phyloP scores from a whole-genome alignment of 495 filamentous ascomycete species.

The Penicillium parvum region DNA sequence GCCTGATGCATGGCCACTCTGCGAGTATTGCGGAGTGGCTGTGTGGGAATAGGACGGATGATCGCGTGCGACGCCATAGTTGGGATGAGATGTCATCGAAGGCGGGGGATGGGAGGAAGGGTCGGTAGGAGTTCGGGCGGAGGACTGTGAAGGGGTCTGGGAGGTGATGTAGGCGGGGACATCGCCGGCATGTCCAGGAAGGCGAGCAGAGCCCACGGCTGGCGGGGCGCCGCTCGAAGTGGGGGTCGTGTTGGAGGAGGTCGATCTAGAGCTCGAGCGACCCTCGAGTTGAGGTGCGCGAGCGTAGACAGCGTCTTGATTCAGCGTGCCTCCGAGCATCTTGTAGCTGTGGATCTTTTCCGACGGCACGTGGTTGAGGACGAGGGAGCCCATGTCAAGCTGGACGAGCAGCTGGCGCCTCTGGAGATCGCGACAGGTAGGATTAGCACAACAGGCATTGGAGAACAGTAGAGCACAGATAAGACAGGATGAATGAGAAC shows the following conservation, averaged over 20 bases:
- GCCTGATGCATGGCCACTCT: slow-evolving; percentile 6
- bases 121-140: slow-evolving; percentile 24
- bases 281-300: slow-evolving; percentile 16
- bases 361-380: slow-evolving; percentile 44
- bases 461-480: slow-evolving; percentile 7
- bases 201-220: slow-evolving; percentile 35
- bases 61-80: slow-evolving; percentile 22
- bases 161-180: slow-evolving; percentile 41
- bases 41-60: slow-evolving; percentile 16
- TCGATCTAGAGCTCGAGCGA: slow-evolving; percentile 30
- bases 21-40: slow-evolving; percentile 14
- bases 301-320: slow-evolving; percentile 38
- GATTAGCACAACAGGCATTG: slow-evolving; percentile 18
- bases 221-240: slow-evolving; percentile 41
- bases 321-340: slow-evolving; percentile 49
- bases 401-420: slow-evolving; percentile 6
- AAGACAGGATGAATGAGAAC: slow-evolving; percentile 5
- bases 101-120: slow-evolving; percentile 22
- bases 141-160: slow-evolving; percentile 24
- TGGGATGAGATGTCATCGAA: slow-evolving; percentile 33
- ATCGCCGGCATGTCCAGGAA: slow-evolving; percentile 33
- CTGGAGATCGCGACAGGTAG: not conserved
- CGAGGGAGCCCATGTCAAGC: slow-evolving; percentile 45
- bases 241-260: slow-evolving; percentile 36
- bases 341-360: slow-evolving; percentile 38